Percentiles rank a stretch among this genome's conserved stretches.
These are phyloP conservation scores for Fusarium fracticaudum DNA, from an alignment of 2,329 filamentous ascomycete species.

Conservation along the genomic window DNA sequence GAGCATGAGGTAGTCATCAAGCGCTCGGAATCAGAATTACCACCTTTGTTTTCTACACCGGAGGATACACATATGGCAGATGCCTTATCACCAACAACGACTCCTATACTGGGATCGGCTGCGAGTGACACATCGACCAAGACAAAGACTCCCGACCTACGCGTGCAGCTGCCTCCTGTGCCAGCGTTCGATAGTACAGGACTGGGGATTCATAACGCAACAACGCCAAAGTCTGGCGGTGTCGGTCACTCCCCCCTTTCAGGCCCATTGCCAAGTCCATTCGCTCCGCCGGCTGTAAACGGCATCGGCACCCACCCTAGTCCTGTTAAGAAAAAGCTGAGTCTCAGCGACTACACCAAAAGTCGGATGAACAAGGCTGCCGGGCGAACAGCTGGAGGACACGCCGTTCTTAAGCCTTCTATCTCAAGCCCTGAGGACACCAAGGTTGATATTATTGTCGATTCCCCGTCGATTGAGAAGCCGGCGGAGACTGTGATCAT, in stretches of 20 bases:
- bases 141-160: conserved; percentile 56
- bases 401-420: conserved; percentile 46
- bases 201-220: conserved; percentile 47
- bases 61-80: conserved; percentile 46
- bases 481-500: conserved; percentile 38
- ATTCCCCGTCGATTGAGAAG: conserved; percentile 45
- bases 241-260: conserved; percentile 62
- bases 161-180: conserved; percentile 66
- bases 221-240: conserved; percentile 59
- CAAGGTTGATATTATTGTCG: conserved; percentile 49
- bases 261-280: conserved; percentile 53
- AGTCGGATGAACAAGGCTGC: conserved; percentile 66
- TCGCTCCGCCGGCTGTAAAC: conserved; percentile 54
- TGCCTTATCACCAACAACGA: conserved; percentile 44
- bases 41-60: conserved; percentile 35
- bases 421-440: conserved; percentile 50
- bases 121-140: conserved; percentile 40
- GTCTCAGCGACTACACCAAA: conserved; percentile 72
- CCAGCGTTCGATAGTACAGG: conserved; percentile 58
- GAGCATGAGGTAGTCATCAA: conserved; percentile 43
- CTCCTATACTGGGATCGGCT: conserved; percentile 15
- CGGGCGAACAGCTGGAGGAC: conserved; percentile 46
- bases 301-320: conserved; percentile 61
- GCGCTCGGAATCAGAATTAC: conserved; percentile 34
- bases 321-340: conserved; percentile 74